Conservation (phyloP, 352 stramenopile genomes). For the Pythium graminicola region DNA sequence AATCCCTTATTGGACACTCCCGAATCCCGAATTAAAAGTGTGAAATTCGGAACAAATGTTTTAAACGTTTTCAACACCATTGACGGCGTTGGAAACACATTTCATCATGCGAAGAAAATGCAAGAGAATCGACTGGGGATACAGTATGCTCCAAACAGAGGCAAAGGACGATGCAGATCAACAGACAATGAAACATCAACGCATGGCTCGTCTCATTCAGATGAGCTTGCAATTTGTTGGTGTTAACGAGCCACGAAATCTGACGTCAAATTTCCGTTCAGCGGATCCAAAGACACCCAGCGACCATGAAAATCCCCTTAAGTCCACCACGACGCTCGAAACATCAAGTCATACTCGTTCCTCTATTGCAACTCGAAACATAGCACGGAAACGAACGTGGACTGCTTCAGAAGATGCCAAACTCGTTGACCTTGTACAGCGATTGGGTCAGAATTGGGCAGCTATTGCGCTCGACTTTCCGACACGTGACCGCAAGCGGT, state of each 20-base stretch:
- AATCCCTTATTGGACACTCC: background rate
- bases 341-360: background rate
- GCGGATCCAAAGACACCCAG: background rate
- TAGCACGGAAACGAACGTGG: conserved; percentile 29
- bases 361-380: background rate
- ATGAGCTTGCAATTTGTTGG: conserved; percentile 36
- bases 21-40: background rate
- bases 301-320: background rate
- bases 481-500: conserved; percentile 52
- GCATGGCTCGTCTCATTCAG: conserved; percentile 49
- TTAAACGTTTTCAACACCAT: conserved; percentile 6
- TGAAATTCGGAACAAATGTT: conserved; percentile 9
- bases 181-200: conserved; percentile 36
- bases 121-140: background rate
- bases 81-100: conserved; percentile 11
- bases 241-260: conserved; percentile 4
- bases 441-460: conserved; percentile 35
- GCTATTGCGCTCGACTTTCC: conserved; percentile 36
- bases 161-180: background rate
- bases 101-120: background rate
- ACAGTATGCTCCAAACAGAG: background rate
- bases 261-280: too few relatives aligned
- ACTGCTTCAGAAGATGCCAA: conserved; percentile 38
- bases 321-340: background rate
- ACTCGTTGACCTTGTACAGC: conserved; percentile 35